Conservation (phyloP, 257 asterid species). For the Solanum dulcamara region DNA sequence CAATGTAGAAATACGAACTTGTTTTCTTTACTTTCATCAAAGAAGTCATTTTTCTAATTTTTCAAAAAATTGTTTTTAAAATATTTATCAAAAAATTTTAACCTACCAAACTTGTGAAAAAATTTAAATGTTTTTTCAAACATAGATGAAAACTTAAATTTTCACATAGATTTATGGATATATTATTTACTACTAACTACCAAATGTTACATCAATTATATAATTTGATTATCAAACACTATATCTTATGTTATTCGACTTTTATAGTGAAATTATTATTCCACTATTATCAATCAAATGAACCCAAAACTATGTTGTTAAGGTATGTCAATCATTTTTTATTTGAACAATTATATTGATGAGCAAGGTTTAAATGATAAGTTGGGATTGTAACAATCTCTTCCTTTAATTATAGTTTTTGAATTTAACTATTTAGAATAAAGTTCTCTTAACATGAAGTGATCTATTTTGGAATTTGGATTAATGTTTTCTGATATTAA, state of each 20-base stretch:
- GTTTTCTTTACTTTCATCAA: too few species aligned
- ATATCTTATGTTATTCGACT: too few species aligned
- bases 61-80: too few species aligned
- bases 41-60: too few species aligned
- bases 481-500: neutral
- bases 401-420: neutral
- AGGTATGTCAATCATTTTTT: neutral
- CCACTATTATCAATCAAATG: neutral
- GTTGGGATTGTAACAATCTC: neutral
- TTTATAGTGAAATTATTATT: neutral
- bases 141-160: too few species aligned
- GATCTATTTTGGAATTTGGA: neutral
- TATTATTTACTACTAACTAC: too few species aligned
- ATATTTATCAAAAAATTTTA: too few species aligned
- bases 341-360: neutral
- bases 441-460: neutral
- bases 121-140: too few species aligned
- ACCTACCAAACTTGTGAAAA: too few species aligned
- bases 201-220: neutral
- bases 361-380: neutral
- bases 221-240: neutral
- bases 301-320: neutral
- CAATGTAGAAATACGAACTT: too few species aligned
- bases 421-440: neutral
- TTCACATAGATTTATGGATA: neutral